Evolutionary conservation across 1,139 yeast genomes (phyloP), one percentile per base, ranked within the genome.

Genomic region (Komagataea norvegica): DNA sequence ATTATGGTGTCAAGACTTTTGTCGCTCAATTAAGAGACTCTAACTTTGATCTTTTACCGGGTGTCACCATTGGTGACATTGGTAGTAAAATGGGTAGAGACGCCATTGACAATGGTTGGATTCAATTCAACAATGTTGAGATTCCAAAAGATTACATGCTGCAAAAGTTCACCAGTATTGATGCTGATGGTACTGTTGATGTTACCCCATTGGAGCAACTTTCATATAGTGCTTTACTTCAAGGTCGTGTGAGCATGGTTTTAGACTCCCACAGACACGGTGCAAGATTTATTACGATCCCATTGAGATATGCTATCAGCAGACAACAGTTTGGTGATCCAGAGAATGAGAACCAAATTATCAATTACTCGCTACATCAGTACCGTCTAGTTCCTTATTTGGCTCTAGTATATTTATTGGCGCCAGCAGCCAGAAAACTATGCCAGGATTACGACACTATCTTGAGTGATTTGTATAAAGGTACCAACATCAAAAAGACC

Each of bases 41-140:
- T 5, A 65, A 73, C 44, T 91, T 84, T 61, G 71, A 77, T 42
- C 67, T 88, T 51, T 62, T 71, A 52, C 87, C 94, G 14, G 96
- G 96, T 52, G 69, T 88, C 43, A 66, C 87, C 29, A 72, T 86
- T 45, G 96, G 96, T 49, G 96, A 88, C 60, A 85, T 88, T 59
- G 96, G 96, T 46, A 78, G 86, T 47, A 88, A 88, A 65, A 87
- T 87, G 95, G 96, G 96, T 40, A 76, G 70, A 45, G 67, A 65
- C 41, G 89, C 88, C 49, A 79, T 82, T 49, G 96, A 88, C 61
- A 88, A 88, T 57, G 96, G 96, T 44, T 87, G 95, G 95, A 85
- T 88, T 56, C 95, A 86, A 63, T 88, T 84, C 62, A 69, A 85
- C 41, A 69, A 76, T 49, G 96, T 87, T 37, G 73, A 81, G 46